phyloP scores from a whole-genome alignment of 805 yeast genomes.

The Sugiyamaella smithiae region DNA sequence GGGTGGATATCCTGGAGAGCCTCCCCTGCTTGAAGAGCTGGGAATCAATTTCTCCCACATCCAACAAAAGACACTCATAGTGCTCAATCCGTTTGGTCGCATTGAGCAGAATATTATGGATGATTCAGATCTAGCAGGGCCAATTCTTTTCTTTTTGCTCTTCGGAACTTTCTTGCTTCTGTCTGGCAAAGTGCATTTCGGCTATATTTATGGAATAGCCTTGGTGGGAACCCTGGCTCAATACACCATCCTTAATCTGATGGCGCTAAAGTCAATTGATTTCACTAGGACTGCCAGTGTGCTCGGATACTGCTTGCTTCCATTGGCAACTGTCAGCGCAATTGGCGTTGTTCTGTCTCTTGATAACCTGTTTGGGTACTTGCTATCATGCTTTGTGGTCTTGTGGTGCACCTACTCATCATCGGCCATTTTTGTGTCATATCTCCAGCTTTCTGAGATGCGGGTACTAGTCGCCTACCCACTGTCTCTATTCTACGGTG shows the following conservation, averaged over 20 bases:
- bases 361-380: slow-evolving; percentile 73
- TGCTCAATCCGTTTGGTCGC: slow-evolving; percentile 69
- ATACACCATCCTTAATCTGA: slow-evolving; percentile 79
- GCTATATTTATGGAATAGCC: slow-evolving; percentile 95
- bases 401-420: slow-evolving; percentile 92
- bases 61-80: slow-evolving; percentile 69
- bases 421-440: slow-evolving; percentile 87
- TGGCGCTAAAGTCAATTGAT: slow-evolving; percentile 56
- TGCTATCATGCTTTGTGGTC: slow-evolving; percentile 62
- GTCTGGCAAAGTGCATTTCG: slow-evolving; percentile 92
- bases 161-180: slow-evolving; percentile 80
- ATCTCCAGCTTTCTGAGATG: slow-evolving; percentile 77
- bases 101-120: slow-evolving; percentile 73
- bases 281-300: slow-evolving; percentile 79
- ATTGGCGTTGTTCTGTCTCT: slow-evolving; percentile 63
- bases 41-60: slow-evolving; percentile 93
- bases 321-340: slow-evolving; percentile 75
- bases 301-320: slow-evolving; percentile 89
- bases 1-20: slow-evolving; percentile 92
- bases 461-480: slow-evolving; percentile 93
- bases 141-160: slow-evolving; percentile 78
- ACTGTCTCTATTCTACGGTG: slow-evolving; percentile 82
- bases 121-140: slow-evolving; percentile 95
- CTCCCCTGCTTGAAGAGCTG: slow-evolving; percentile 84
- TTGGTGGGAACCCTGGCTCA: slow-evolving; percentile 82